Percentiles rank a stretch among this genome's conserved stretches.
These are phyloP conservation scores for Fraxinus platypoda DNA, from an alignment of 305 asterid genomes.

Conservation along the genomic window DNA sequence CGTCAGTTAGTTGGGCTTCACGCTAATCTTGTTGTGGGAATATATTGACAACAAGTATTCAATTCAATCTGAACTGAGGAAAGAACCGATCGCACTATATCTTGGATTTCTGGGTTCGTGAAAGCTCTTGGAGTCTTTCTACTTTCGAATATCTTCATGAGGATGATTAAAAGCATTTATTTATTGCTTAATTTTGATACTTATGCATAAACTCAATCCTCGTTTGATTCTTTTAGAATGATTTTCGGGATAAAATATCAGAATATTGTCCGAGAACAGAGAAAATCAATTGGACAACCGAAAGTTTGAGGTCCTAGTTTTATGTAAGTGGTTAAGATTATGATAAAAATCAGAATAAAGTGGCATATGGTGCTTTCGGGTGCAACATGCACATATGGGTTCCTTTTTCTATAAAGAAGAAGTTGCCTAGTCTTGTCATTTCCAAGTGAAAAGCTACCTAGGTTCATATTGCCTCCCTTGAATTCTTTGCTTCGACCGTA, in stretches of 20 bases:
- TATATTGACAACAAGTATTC: background rate
- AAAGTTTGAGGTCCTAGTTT: slow-evolving; percentile 37
- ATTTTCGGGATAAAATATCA: slow-evolving; percentile 42
- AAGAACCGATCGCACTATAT: background rate
- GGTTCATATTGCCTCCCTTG: slow-evolving; percentile 11
- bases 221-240: slow-evolving; percentile 26
- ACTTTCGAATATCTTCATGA: background rate
- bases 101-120: background rate
- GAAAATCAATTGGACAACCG: slow-evolving; percentile 43
- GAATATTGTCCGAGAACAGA: slow-evolving; percentile 39
- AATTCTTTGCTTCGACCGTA: slow-evolving; percentile 18
- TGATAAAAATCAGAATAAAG: slow-evolving; percentile 47
- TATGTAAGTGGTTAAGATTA: slow-evolving; percentile 30
- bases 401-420: slow-evolving; percentile 17
- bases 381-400: slow-evolving; percentile 51
- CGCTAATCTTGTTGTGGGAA: background rate
- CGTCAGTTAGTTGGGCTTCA: background rate
- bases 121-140: background rate
- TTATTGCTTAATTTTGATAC: background rate
- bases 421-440: slow-evolving; percentile 33
- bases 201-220: background rate
- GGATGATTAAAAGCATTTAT: background rate
- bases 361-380: slow-evolving; percentile 29
- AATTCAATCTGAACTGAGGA: background rate
- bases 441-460: slow-evolving; percentile 8